These are phyloP conservation scores for Thuja plicata DNA, from an alignment of 83 land plant species.

Conservation along the genomic window DNA sequence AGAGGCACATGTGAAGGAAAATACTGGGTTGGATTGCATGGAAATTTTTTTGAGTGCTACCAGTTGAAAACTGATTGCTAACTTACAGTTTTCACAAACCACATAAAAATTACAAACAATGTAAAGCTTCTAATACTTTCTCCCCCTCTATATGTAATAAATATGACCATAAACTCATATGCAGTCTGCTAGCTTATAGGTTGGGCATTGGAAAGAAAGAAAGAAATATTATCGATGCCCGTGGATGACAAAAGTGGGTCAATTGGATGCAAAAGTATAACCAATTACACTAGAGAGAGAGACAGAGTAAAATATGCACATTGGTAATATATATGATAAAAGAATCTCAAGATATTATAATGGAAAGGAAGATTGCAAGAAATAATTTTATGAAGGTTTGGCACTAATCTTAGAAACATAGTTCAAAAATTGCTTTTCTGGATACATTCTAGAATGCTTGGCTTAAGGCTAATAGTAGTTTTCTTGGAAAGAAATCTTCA, in stretches of 20 bases:
- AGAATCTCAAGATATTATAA: background rate
- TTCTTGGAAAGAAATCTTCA: background rate
- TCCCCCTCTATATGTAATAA: background rate
- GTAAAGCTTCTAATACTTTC: background rate
- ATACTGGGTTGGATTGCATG: too few species aligned
- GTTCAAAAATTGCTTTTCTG: background rate
- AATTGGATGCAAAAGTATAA: too few species aligned
- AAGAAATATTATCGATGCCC: background rate
- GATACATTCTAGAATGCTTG: constrained; percentile 2
- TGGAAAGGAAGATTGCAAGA: background rate
- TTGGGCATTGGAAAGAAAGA: background rate
- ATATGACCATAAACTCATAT: background rate
- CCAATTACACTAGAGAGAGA: background rate
- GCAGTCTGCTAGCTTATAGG: background rate
- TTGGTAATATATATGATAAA: too few species aligned
- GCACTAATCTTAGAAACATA: background rate
- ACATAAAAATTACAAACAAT: background rate
- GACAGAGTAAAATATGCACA: background rate
- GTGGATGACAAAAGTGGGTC: background rate
- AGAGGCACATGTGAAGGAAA: too few species aligned
- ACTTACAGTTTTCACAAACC: background rate
- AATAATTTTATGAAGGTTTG: background rate
- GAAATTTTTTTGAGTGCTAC: background rate
- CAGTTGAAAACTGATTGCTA: background rate
- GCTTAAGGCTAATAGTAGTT: background rate